Evolutionary conservation across 2,329 filamentous ascomycete genomes (phyloP), one percentile per base, ranked within the genome.

Genomic region (Neocucurbitaria cava): DNA sequence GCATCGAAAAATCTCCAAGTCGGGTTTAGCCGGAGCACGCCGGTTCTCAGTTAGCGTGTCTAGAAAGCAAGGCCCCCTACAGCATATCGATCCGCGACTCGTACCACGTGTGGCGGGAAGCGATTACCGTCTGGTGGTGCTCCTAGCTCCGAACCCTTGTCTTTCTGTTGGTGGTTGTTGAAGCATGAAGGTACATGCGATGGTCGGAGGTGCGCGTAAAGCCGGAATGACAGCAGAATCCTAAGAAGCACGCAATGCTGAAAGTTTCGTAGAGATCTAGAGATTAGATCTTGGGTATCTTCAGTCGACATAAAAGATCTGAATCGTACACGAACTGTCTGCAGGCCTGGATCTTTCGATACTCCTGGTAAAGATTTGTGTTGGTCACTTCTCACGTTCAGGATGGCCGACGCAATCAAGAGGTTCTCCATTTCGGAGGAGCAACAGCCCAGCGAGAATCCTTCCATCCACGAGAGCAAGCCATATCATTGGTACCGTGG

Each of bases 401-500:
- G 18, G 5, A 41, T 41, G 21, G 13, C 38, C 5, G 38, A 41
- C 20, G 38, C 18, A 20, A 17, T 21, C 21, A 41, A 41, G 38
- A 7, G 7, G 6, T 23, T n/a, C 13, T 42, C 40, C 23, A 17
- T 42, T 15, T 42, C 40, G n/a, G 40, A 42, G 40, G 40, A 42
- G 40, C 40, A 28, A 6, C 40, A 5, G 17, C 7, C 40, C 11
- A 28, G 6, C 7, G 40, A 42, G 9, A 10, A 17, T 20, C 17
- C 18, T 33, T 49, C 39, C 4, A 5, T 43, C 4, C 18, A 43
- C 5, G 39, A 43, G 17, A 20, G 17, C 8, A 28, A 20, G 18
- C 38, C 43, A 18, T 59, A 59, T 24, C 40, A 39, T 13, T 73
- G 67, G 70, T 64, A 50, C 33, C 56, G 63, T 11, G 64, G 66